Evolutionary conservation across 805 yeast genomes (phyloP), one percentile per base, ranked within the genome.

Genomic region (Candida rishiriensis): DNA sequence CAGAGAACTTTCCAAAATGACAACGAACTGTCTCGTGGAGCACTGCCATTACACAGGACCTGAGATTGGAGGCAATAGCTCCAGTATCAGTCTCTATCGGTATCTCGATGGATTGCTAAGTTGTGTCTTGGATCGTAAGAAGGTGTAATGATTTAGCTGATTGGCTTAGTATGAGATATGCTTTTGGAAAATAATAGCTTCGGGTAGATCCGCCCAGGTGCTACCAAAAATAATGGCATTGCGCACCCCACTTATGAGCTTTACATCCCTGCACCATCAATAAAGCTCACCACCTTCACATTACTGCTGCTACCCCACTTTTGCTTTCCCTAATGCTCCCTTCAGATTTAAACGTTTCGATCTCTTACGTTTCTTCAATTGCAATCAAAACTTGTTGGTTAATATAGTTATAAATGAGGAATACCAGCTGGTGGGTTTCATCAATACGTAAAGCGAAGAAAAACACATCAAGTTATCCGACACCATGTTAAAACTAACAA

Each of bases 401-500:
- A n/a, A n/a, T n/a, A n/a, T n/a, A n/a, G n/a, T n/a, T n/a, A n/a
- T n/a, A n/a, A n/a, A n/a, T n/a, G n/a, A n/a, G n/a, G n/a, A n/a
- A n/a, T n/a, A n/a, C n/a, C n/a, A n/a, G n/a, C n/a, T n/a, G n/a
- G n/a, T n/a, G n/a, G n/a, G n/a, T n/a, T n/a, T n/a, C n/a, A n/a
- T n/a, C n/a, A n/a, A n/a, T n/a, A n/a, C n/a, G n/a, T n/a, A n/a
- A n/a, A n/a, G n/a, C n/a, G n/a, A n/a, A n/a, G n/a, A n/a, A n/a
- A n/a, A n/a, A n/a, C n/a, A n/a, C n/a, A n/a, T n/a, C n/a, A n/a
- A n/a, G n/a, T n/a, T 21, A 5, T 21, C 26, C 26, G 7, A 7
- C 7, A 21, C 26, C 4, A 21, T 21, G 26, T 7, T 21, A 7
- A 21, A 21, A 46, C 77, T 75, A 0, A 91, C 93, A 17, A 79